A percentile compares a stretch with the other conserved stretches of the same genome.
Evolutionary conservation across 2,329 filamentous ascomycete species (phyloP).

Genomic region (Penicillium hesseltinei): DNA sequence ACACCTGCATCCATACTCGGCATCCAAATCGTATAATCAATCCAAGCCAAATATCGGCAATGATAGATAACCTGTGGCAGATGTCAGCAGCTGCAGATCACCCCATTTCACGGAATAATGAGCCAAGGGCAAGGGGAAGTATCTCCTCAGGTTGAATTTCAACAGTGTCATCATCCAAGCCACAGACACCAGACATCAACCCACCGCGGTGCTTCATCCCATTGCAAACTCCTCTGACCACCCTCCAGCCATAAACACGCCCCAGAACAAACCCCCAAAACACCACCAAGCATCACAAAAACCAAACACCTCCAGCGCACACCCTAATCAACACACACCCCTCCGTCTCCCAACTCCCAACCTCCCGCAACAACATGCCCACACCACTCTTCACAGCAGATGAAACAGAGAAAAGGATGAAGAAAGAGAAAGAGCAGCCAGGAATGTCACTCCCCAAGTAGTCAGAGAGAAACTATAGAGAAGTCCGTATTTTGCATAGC

Average conservation of each 20-base stretch:
- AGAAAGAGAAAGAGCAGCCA: background rate
- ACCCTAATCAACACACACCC: conserved; percentile 1
- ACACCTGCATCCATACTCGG: background rate
- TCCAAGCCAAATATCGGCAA: no score
- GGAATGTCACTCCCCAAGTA: background rate
- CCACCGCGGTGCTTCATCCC: conserved; percentile 30
- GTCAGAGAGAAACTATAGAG: background rate
- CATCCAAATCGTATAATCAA: background rate
- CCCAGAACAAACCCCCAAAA: background rate
- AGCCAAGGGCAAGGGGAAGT: background rate
- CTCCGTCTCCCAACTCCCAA: conserved; percentile 7
- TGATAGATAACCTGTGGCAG: background rate
- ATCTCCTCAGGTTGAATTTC: conserved; percentile 49
- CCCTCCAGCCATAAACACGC: conserved; percentile 5
- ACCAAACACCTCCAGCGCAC: conserved; percentile 9
- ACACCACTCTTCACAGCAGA: conserved; percentile 3
- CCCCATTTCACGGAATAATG: background rate
- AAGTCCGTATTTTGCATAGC: background rate
- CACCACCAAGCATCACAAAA: background rate
- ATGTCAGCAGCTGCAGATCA: background rate
- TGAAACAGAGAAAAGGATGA: background rate
- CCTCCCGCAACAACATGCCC: background rate
- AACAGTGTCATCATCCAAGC: conserved; percentile 39
- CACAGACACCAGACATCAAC: conserved; percentile 22
- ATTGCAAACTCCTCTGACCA: conserved; percentile 9